phyloP scores from a whole-genome alignment of 768 basidiomycete genomes.

The Dentipellis sp. region DNA sequence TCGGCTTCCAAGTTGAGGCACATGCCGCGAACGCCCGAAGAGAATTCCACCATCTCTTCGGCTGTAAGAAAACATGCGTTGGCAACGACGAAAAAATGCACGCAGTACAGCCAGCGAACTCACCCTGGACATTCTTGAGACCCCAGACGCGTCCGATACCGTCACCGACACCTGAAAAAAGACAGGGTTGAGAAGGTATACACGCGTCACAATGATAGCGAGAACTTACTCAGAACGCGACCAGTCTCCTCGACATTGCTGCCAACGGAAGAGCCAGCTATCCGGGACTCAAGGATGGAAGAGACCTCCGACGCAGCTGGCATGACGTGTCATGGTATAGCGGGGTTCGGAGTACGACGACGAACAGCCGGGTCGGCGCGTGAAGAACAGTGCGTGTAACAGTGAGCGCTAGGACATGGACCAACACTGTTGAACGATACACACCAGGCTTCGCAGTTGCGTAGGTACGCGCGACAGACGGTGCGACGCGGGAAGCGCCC shows the following conservation, averaged over 20 bases:
- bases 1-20: conserved; percentile 99
- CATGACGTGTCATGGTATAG: conserved; percentile 27
- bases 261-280: conserved; percentile 83
- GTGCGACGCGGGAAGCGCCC: conserved; percentile 34
- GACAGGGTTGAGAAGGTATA: conserved; percentile 18
- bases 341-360: conserved; percentile 19
- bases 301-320: conserved; percentile 98
- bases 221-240: conserved; percentile 85
- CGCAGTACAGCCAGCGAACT: conserved; percentile 2
- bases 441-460: conserved; percentile 97
- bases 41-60: conserved; percentile 99
- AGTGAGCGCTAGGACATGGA: conserved; percentile 11
- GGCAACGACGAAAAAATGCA: background rate
- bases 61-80: conserved; percentile 35
- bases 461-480: conserved; percentile 70
- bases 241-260: conserved; percentile 99
- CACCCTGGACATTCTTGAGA: conserved; percentile 96
- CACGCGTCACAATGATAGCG: background rate
- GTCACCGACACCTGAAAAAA: conserved; percentile 83
- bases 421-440: conserved; percentile 18
- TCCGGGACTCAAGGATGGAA: conserved; percentile 97
- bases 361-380: conserved; percentile 6
- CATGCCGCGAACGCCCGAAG: conserved; percentile 99
- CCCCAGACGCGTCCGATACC: conserved; percentile 99
- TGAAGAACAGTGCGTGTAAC: conserved; percentile 1